Percentiles rank a stretch among this genome's conserved stretches.
These are phyloP conservation scores for Talaromyces verruculosus DNA, from an alignment of 2,329 filamentous ascomycete species.

Conservation along the genomic window DNA sequence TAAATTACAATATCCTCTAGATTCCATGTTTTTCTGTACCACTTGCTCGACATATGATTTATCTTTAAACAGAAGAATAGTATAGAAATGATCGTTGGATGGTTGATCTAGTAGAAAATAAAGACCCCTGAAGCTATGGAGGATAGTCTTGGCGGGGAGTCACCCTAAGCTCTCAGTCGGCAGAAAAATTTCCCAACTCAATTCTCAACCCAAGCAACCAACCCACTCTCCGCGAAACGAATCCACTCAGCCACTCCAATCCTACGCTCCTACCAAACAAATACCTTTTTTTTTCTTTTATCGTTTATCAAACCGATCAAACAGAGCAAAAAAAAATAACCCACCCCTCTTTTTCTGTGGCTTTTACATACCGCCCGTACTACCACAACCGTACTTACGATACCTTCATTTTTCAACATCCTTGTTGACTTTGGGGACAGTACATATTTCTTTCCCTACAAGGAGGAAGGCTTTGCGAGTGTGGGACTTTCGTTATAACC, in stretches of 20 bases:
- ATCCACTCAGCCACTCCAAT: conserved; percentile 18
- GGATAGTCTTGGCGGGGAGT: conserved; percentile 5
- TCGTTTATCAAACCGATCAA: conserved; percentile 24
- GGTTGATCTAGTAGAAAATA: not conserved
- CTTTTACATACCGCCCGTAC: not conserved
- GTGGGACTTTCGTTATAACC: not conserved
- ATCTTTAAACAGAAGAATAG: not conserved
- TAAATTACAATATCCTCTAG: not conserved
- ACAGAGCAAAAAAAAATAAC: conserved; percentile 2
- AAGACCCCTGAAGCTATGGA: not conserved
- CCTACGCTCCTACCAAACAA: not conserved
- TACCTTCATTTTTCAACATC: not conserved
- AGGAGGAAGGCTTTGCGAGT: not conserved
- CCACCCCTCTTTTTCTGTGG: conserved; percentile 4
- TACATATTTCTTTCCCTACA: not conserved
- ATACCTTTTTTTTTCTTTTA: not conserved
- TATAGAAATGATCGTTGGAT: not conserved
- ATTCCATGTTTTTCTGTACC: not conserved
- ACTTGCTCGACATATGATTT: not conserved
- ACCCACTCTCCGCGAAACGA: conserved; percentile 2
- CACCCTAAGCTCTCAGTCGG: not conserved
- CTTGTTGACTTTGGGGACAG: not conserved
- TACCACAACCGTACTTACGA: not conserved
- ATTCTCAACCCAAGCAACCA: not conserved
- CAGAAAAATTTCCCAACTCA: conserved; percentile 11